These are phyloP conservation scores for Ophiostoma sp. DNA, from an alignment of 2,329 filamentous ascomycete genomes.

Conservation along the genomic window DNA sequence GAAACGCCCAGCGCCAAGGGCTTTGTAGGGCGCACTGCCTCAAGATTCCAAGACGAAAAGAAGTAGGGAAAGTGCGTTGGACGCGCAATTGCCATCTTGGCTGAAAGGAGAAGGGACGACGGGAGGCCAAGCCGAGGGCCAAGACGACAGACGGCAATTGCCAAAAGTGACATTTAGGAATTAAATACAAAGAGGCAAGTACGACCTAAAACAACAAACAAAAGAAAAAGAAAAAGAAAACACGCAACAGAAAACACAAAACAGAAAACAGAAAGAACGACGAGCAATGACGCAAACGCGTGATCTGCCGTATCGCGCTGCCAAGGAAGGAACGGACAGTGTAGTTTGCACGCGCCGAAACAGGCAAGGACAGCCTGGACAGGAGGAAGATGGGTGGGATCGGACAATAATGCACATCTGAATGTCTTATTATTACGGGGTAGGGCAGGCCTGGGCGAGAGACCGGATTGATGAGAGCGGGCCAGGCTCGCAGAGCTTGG, in stretches of 20 bases:
- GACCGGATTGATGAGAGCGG: neutral
- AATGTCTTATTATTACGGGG: constrained; percentile 11
- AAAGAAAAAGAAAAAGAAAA: neutral
- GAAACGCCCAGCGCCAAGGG: constrained; percentile 2
- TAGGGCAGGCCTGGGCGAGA: neutral
- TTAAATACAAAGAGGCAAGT: neutral
- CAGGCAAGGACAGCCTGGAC: neutral
- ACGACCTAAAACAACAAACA: neutral
- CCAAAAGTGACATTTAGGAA: neutral
- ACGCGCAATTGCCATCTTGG: constrained; percentile 1
- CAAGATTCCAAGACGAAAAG: neutral
- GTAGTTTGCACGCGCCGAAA: constrained; percentile 10
- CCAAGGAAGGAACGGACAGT: constrained; percentile 20
- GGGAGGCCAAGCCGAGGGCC: neutral
- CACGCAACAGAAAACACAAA: neutral
- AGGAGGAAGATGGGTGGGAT: neutral
- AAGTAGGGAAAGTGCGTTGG: constrained; percentile 9
- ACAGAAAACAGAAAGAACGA: neutral
- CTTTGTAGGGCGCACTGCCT: constrained; percentile 9
- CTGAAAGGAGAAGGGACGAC: neutral
- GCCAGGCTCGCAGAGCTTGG: neutral
- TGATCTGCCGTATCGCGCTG: constrained; percentile 15
- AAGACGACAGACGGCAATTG: neutral
- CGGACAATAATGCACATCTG: constrained; percentile 12
- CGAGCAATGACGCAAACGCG: constrained; percentile 2